These are phyloP conservation scores for Raffaelea ambrosiae DNA, from an alignment of 2,329 filamentous ascomycete species.

Conservation along the genomic window DNA sequence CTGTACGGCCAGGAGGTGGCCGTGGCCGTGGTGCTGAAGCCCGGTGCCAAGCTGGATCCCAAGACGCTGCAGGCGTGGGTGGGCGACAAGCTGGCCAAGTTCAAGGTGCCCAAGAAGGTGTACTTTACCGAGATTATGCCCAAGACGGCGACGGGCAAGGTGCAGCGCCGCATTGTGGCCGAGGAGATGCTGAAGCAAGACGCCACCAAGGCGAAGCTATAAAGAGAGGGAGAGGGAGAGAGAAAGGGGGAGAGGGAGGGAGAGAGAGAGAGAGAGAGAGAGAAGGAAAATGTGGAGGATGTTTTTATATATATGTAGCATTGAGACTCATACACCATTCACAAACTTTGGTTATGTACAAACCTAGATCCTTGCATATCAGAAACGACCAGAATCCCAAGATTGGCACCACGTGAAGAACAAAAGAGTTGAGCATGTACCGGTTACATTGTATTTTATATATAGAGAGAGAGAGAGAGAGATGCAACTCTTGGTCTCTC, in stretches of 20 bases:
- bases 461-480: too few relatives aligned
- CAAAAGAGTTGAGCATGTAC: too few relatives aligned
- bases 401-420: too few relatives aligned
- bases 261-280: too few relatives aligned
- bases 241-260: too few relatives aligned
- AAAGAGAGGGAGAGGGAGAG: conserved; percentile 24
- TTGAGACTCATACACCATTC: too few relatives aligned
- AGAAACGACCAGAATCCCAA: too few relatives aligned
- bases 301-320: not conserved
- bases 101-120: conserved; percentile 79
- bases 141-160: conserved; percentile 88
- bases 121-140: conserved; percentile 81
- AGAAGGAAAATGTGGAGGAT: not conserved
- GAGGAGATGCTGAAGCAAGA: conserved; percentile 74
- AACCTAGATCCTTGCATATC: too few relatives aligned
- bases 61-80: conserved; percentile 63
- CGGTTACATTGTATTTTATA: too few relatives aligned
- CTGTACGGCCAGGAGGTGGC: conserved; percentile 78
- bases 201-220: conserved; percentile 44
- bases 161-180: conserved; percentile 78
- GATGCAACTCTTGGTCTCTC: too few relatives aligned
- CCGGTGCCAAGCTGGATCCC: conserved; percentile 44
- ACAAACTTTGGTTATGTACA: too few relatives aligned
- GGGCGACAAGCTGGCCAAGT: conserved; percentile 63
- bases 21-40: conserved; percentile 67